Conservation (phyloP, 2,329 filamentous ascomycete genomes). For the Phyllosticta citriasiana region DNA sequence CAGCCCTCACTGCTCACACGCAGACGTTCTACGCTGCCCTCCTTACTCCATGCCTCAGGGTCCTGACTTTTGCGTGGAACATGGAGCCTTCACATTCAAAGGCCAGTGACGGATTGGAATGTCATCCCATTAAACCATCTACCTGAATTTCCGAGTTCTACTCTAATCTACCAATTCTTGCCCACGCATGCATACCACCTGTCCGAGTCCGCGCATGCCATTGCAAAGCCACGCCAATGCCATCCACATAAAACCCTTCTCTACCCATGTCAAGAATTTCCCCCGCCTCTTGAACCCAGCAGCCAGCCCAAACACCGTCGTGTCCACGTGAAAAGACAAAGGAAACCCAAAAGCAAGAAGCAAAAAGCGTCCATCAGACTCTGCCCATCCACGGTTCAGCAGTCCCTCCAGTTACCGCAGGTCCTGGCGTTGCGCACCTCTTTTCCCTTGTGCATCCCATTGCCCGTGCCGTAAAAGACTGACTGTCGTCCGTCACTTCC, state of each 20-base stretch:
- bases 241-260: neutral
- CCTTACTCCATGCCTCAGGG: too few species aligned
- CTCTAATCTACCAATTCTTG: too few species aligned
- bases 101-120: too few species aligned
- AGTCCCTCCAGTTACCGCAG: neutral
- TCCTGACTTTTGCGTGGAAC: too few species aligned
- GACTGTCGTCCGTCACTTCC: neutral
- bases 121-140: too few species aligned
- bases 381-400: neutral
- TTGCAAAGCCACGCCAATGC: neutral
- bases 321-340: neutral
- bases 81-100: too few species aligned
- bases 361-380: neutral
- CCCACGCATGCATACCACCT: too few species aligned
- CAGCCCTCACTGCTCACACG: too few species aligned
- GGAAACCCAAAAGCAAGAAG: neutral
- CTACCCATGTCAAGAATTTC: neutral
- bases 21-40: too few species aligned
- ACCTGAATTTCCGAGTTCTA: too few species aligned
- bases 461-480: neutral
- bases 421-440: neutral
- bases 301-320: neutral
- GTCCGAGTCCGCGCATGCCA: too few species aligned
- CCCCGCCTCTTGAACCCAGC: neutral
- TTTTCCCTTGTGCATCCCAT: neutral